Conservation (phyloP, 2,329 filamentous ascomycete species). For the Colletotrichum costaricense region DNA sequence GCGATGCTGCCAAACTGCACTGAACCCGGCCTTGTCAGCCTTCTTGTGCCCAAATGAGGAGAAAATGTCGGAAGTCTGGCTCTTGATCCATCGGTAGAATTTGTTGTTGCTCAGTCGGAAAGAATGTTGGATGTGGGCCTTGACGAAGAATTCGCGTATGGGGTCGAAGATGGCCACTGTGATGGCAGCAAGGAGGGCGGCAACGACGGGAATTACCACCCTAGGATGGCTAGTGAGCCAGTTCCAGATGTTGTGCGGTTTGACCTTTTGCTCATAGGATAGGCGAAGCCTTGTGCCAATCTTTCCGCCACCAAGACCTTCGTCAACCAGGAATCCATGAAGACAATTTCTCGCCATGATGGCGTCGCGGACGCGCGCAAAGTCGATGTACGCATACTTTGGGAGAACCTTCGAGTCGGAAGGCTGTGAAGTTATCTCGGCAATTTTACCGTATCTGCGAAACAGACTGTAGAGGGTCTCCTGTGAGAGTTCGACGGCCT, state of each 20-base stretch:
- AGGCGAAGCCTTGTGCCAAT: constrained; percentile 81
- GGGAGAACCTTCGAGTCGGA: constrained; percentile 88
- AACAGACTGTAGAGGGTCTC: constrained; percentile 90
- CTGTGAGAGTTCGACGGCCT: constrained; percentile 83
- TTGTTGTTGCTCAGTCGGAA: constrained; percentile 80
- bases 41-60: constrained; percentile 67
- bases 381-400: constrained; percentile 84
- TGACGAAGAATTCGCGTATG: constrained; percentile 92
- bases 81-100: constrained; percentile 84
- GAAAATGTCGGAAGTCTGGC: constrained; percentile 75
- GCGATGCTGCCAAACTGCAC: constrained; percentile 88
- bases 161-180: constrained; percentile 95
- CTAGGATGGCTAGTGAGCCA: constrained; percentile 89
- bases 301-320: constrained; percentile 79
- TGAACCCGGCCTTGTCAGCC: constrained; percentile 75
- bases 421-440: constrained; percentile 84
- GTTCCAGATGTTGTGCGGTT: constrained; percentile 83
- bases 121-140: constrained; percentile 83
- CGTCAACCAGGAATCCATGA: constrained; percentile 81
- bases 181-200: constrained; percentile 82
- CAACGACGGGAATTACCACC: constrained; percentile 85
- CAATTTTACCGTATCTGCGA: constrained; percentile 88
- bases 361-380: constrained; percentile 77
- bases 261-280: constrained; percentile 84
- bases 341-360: constrained; percentile 93